phyloP scores from a whole-genome alignment of 371 early-diverging fungal genomes.

The Rhizopus stolonifer region DNA sequence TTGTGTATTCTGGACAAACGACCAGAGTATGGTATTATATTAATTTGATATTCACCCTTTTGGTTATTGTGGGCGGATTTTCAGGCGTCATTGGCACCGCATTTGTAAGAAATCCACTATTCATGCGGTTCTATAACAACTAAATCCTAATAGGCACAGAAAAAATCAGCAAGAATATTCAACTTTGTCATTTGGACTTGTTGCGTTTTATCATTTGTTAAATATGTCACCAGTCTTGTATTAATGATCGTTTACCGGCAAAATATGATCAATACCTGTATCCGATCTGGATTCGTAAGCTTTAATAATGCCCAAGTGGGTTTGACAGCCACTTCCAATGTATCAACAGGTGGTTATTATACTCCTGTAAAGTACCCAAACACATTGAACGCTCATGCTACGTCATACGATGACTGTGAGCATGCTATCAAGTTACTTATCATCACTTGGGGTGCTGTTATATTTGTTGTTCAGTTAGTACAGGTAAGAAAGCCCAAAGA shows the following conservation, averaged over 20 bases:
- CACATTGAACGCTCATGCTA: slow-evolving; percentile 24
- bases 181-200: slow-evolving; percentile 27
- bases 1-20: slow-evolving; percentile 25
- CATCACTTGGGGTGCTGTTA: slow-evolving; percentile 18
- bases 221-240: slow-evolving; percentile 18
- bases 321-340: slow-evolving; percentile 6
- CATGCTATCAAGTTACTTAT: slow-evolving; percentile 10
- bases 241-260: slow-evolving; percentile 17
- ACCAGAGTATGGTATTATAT: slow-evolving; percentile 26
- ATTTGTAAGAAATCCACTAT: too few relatives aligned
- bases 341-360: slow-evolving; percentile 9
- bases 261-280: slow-evolving; percentile 20
- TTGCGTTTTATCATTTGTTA: slow-evolving; percentile 18
- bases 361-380: slow-evolving; percentile 29
- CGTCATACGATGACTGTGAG: slow-evolving; percentile 5
- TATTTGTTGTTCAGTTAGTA: slow-evolving; percentile 18
- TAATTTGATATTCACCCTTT: slow-evolving; percentile 20
- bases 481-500: slow-evolving; percentile 17
- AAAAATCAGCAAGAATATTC: slow-evolving; percentile 28
- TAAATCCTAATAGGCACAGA: slow-evolving; percentile 17
- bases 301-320: slow-evolving; percentile 20
- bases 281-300: slow-evolving; percentile 24
- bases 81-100: slow-evolving; percentile 25
- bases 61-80: slow-evolving; percentile 25
- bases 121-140: too few relatives aligned